phyloP scores from a whole-genome alignment of 805 yeast species.

The Schwanniomyces occidentalis region DNA sequence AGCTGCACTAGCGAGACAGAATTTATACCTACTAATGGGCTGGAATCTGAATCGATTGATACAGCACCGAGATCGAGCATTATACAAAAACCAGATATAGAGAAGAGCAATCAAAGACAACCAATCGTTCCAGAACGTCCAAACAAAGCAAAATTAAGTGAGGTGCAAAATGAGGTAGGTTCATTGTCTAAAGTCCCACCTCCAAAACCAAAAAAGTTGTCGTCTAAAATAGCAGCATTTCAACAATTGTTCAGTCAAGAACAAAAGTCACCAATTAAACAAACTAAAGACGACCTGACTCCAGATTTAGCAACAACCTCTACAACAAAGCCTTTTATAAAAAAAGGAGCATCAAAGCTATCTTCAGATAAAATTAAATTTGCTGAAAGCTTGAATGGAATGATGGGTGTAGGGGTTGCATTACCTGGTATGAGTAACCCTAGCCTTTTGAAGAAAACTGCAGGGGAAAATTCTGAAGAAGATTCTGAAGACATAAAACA shows the following conservation, averaged over 20 bases:
- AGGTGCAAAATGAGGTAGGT: too few relatives aligned
- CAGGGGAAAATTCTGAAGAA: conserved; percentile 13
- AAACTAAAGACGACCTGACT: conserved; percentile 1
- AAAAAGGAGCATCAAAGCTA: conserved; percentile 20
- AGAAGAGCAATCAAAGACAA: too few relatives aligned
- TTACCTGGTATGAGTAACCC: conserved; percentile 57
- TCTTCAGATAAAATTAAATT: conserved; percentile 46
- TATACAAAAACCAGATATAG: too few relatives aligned
- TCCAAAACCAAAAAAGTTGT: conserved; percentile 73
- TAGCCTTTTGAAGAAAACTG: conserved; percentile 15
- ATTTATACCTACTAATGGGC: too few relatives aligned
- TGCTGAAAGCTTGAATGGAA: conserved; percentile 59
- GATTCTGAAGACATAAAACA: conserved; percentile 8
- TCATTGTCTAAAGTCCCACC: conserved; percentile 40
- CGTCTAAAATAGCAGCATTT: conserved; percentile 77
- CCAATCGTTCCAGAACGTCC: too few relatives aligned
- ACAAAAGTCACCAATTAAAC: conserved; percentile 7
- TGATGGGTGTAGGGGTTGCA: conserved; percentile 52
- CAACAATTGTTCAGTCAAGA: conserved; percentile 65
- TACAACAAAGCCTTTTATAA: conserved; percentile 6
- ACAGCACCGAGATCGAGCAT: too few relatives aligned
- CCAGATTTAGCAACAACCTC: conserved; percentile 5
- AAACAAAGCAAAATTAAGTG: too few relatives aligned
- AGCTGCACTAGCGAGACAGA: too few relatives aligned
- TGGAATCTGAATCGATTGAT: not conserved